These are phyloP conservation scores for Aspergillus sp. DNA, from an alignment of 2,329 filamentous ascomycete species.

Conservation along the genomic window DNA sequence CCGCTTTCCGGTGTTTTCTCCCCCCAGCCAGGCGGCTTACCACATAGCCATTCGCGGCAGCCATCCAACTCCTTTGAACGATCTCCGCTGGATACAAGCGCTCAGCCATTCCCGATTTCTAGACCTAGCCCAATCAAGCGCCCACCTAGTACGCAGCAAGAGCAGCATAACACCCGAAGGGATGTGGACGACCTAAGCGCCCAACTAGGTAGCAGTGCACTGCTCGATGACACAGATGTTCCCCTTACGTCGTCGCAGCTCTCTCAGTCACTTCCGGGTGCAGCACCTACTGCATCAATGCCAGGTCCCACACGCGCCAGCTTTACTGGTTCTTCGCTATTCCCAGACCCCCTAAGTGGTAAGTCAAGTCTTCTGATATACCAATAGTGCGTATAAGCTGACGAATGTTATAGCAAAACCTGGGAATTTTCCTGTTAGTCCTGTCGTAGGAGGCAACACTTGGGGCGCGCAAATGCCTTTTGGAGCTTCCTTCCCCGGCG, in stretches of 20 bases:
- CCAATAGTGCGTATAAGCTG: constrained; percentile 4
- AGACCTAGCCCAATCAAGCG: constrained; percentile 85
- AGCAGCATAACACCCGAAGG: constrained; percentile 46
- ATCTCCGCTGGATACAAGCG: constrained; percentile 58
- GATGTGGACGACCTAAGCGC: constrained; percentile 72
- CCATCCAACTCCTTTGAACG: constrained; percentile 64
- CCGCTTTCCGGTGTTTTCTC: constrained; percentile 40
- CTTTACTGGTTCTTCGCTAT: constrained; percentile 42
- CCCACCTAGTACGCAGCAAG: constrained; percentile 69
- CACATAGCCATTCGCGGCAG: constrained; percentile 70
- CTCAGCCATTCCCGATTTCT: constrained; percentile 70
- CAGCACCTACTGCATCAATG: constrained; percentile 53
- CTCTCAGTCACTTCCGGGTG: constrained; percentile 48
- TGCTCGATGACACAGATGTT: constrained; percentile 74
- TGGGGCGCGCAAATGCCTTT: constrained; percentile 41
- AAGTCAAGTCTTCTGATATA: constrained; percentile 22
- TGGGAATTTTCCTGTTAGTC: constrained; percentile 32
- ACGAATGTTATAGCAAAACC: constrained; percentile 29
- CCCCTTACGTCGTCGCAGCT: constrained; percentile 55
- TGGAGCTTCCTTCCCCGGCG: constrained; percentile 37
- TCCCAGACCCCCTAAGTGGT: constrained; percentile 45
- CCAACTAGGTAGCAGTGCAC: constrained; percentile 85
- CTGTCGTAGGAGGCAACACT: constrained; percentile 29
- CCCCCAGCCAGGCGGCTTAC: constrained; percentile 39
- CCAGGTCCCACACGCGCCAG: constrained; percentile 43